phyloP scores from a whole-genome alignment of 192 early-diverging fungal genomes.

The Backusella tarrabulga region DNA sequence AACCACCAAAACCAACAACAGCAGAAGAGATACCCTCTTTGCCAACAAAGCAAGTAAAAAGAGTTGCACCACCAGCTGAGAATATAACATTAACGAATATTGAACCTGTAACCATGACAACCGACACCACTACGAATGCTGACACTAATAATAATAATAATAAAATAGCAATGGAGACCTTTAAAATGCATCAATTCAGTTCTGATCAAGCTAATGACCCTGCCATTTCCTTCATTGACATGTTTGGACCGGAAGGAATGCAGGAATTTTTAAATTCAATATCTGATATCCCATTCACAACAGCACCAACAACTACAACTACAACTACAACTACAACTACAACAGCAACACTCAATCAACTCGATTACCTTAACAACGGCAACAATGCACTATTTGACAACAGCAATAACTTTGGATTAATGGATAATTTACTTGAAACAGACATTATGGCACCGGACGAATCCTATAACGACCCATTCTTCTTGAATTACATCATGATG shows the following conservation, averaged over 20 bases:
- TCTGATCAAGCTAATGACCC: constrained; percentile 36
- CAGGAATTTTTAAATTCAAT: constrained; percentile 20
- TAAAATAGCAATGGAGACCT: constrained; percentile 9
- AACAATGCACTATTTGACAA: background rate
- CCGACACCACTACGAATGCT: background rate
- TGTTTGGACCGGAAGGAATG: constrained; percentile 19
- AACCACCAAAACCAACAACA: constrained; percentile 7
- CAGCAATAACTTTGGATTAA: background rate
- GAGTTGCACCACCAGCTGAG: background rate
- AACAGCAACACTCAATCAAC: constrained; percentile 8
- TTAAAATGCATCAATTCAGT: constrained; percentile 34
- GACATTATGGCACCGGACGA: background rate
- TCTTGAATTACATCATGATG: background rate
- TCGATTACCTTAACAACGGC: background rate
- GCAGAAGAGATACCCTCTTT: constrained; percentile 1
- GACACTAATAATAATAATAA: background rate
- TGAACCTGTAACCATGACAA: background rate
- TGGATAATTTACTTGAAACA: background rate
- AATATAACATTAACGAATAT: background rate
- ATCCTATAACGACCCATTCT: background rate
- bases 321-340: constrained; percentile 8
- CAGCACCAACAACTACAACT: background rate
- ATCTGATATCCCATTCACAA: background rate
- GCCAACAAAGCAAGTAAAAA: background rate
- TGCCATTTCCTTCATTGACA: constrained; percentile 25